Evolutionary conservation across 2,329 filamentous ascomycete species (phyloP), one percentile per base, ranked within the genome.

Genomic region (Amesomyces nigricolor): DNA sequence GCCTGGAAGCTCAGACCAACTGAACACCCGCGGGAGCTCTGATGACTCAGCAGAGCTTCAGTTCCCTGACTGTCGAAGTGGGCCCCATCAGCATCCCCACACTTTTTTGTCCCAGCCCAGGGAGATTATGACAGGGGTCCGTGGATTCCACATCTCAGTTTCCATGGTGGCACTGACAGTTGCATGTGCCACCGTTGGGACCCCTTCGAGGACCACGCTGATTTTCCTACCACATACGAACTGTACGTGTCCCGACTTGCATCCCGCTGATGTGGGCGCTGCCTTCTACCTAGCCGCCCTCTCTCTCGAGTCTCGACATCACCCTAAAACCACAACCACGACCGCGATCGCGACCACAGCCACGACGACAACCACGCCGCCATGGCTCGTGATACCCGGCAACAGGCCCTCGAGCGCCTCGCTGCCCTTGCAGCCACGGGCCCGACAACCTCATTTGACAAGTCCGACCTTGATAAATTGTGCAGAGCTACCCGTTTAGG

Each of bases 341-440:
- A 35, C 32, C 22, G 5, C 22, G 22, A 35, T 35, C 32, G 3
- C 32, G 32, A 29, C 39, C 9, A 17, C 13, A 10, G 14, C 16
- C 35, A 8, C 26, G 29, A 38, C 35, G 19, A 38, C 38, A 16
- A 11, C 26, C 35, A 26, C 43, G 17, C n/a, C 53, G 13, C 52
- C 57, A 81, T 81, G 71, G 72, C 76, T 60, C 76, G 77, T 66
- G 75, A 81, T 64, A 78, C 86, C 59, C 81, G 83, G 66, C 80
- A 79, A 60, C 77, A 76, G 66, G 83, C 83, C 62, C 74, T 87
- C 54, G 75, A 85, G 70, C 85, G 83, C 72, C 85, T 87, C 62
- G 83, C 83, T 42, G 75, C 77, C 45, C 74, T 87, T 52, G 85
- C 83, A 13, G 80, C 82, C 29, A 73, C 76, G 42, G 78, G 73